Conservation (phyloP, 2,329 filamentous ascomycete genomes). For the Didymella arachidicola region DNA sequence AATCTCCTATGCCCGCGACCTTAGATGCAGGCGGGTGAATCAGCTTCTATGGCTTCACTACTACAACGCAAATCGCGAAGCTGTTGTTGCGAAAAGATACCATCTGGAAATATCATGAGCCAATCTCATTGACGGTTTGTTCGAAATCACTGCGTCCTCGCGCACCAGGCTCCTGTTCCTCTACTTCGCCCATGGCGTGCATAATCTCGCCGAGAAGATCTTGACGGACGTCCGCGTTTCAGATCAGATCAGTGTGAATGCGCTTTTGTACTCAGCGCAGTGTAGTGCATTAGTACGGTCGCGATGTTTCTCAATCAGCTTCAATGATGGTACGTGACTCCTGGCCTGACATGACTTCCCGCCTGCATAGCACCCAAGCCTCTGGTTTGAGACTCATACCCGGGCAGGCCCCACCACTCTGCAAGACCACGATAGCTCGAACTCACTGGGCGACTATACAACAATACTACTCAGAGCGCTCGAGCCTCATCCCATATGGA, state of each 20-base stretch:
- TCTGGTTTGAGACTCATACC: not conserved
- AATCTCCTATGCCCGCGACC: not conserved
- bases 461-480: not conserved
- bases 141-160: not conserved
- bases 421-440: not conserved
- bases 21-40: not conserved
- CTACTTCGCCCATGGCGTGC: not conserved
- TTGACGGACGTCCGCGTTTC: constrained; percentile 16
- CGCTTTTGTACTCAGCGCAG: not conserved
- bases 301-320: not conserved
- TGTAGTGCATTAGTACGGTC: not conserved
- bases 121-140: too few species aligned
- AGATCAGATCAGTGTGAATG: not conserved
- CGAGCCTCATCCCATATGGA: not conserved
- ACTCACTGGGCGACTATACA: not conserved
- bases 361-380: not conserved
- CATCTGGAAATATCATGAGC: not conserved
- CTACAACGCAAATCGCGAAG: not conserved
- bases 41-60: not conserved
- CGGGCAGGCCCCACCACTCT: not conserved
- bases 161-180: not conserved
- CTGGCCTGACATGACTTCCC: constrained; percentile 1
- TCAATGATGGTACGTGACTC: not conserved
- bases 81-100: not conserved
- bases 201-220: not conserved